Conservation (phyloP, 305 asterid genomes). For the Solanum hybrid region DNA sequence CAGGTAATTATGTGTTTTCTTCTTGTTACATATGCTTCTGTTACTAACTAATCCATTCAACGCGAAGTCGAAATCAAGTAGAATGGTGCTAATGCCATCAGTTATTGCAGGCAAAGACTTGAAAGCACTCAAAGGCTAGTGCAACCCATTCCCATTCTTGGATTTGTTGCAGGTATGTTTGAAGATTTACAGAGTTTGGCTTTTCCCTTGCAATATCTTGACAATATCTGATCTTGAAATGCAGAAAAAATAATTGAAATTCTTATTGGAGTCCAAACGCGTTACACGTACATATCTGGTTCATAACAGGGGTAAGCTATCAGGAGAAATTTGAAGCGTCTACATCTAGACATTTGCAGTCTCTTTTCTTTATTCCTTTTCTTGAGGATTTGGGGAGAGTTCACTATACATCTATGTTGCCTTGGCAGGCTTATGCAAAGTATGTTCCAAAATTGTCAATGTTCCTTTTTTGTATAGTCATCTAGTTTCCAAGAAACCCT, state of each 20-base stretch:
- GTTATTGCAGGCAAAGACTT: slow-evolving; percentile 52
- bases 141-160: slow-evolving; percentile 67
- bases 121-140: slow-evolving; percentile 45
- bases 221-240: neutral
- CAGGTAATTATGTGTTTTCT: slow-evolving; percentile 30
- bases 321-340: neutral
- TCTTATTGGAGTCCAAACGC: slow-evolving; percentile 76
- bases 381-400: neutral
- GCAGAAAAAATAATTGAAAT: slow-evolving; percentile 83
- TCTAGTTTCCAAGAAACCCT: neutral
- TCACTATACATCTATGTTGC: neutral
- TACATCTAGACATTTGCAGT: neutral
- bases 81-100: slow-evolving; percentile 3
- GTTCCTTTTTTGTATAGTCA: neutral
- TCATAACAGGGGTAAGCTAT: slow-evolving; percentile 32
- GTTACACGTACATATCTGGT: slow-evolving; percentile 94
- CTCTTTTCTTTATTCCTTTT: neutral
- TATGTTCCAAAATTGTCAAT: neutral
- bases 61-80: neutral
- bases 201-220: neutral
- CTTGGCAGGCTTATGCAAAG: neutral
- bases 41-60: neutral
- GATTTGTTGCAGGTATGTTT: slow-evolving; percentile 54
- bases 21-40: neutral
- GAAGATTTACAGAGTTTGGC: neutral